Evolutionary conservation across 192 early-diverging fungal genomes (phyloP).

Genomic region (Chytriomyces sp.): DNA sequence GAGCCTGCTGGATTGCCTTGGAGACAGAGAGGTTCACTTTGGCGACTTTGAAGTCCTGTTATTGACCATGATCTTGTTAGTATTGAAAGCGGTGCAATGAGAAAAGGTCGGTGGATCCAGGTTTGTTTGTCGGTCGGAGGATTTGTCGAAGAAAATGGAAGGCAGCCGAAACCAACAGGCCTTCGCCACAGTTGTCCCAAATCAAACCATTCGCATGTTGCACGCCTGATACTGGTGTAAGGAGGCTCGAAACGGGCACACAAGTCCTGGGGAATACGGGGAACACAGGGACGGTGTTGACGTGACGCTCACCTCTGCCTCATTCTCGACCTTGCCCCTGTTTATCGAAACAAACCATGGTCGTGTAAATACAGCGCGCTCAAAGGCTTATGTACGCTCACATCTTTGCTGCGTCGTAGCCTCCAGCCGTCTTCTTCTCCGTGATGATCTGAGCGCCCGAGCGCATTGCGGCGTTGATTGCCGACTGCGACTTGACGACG

Average conservation of each 20-base stretch:
- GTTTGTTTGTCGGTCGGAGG: neutral
- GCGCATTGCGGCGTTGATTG: slow-evolving; percentile 76
- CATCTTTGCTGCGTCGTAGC: slow-evolving; percentile 58
- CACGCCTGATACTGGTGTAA: neutral
- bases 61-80: too few species aligned
- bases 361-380: neutral
- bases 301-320: slow-evolving; percentile 71
- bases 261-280: too few species aligned
- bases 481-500: slow-evolving; percentile 59
- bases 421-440: slow-evolving; percentile 69
- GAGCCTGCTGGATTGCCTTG: slow-evolving; percentile 81
- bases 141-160: neutral
- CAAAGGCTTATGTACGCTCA: neutral
- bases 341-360: neutral
- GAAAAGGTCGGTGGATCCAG: neutral
- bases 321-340: slow-evolving; percentile 80
- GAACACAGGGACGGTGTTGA: too few species aligned
- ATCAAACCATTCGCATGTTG: neutral
- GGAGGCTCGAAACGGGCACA: neutral
- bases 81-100: too few species aligned
- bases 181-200: neutral
- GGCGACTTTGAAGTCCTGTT: slow-evolving; percentile 57
- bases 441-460: slow-evolving; percentile 70
- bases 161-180: too few species aligned
- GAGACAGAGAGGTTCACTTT: slow-evolving; percentile 70